These are phyloP conservation scores for Amylocystis lapponica DNA, from an alignment of 768 basidiomycete species.

Conservation along the genomic window DNA sequence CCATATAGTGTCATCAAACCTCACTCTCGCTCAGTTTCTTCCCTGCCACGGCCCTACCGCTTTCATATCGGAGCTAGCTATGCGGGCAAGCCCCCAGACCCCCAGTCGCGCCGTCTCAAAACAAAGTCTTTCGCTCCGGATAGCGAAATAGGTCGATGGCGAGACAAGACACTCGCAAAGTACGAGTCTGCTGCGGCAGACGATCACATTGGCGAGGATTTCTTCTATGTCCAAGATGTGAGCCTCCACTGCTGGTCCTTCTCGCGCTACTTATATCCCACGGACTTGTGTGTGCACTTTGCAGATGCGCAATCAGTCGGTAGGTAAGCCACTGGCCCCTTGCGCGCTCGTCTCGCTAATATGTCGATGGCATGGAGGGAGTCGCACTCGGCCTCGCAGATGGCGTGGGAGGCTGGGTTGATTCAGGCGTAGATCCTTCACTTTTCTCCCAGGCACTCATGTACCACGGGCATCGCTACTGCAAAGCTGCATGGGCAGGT, in stretches of 20 bases:
- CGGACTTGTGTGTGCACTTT: constrained; percentile 7
- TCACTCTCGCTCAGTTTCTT: constrained; percentile 18
- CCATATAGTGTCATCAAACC: no score
- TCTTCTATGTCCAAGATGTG: constrained; percentile 67
- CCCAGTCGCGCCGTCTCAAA: constrained; percentile 26
- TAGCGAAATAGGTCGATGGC: constrained; percentile 60
- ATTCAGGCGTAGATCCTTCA: constrained; percentile 78
- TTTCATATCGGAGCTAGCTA: constrained; percentile 78
- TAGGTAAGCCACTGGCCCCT: constrained; percentile 36
- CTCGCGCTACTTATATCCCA: background rate
- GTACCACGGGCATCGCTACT: constrained; percentile 77
- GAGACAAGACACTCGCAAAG: constrained; percentile 53
- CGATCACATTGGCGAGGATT: constrained; percentile 50
- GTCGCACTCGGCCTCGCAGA: constrained; percentile 83
- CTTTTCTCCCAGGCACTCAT: constrained; percentile 89
- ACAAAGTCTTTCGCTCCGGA: constrained; percentile 50
- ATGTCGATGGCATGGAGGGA: constrained; percentile 40
- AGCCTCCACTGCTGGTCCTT: constrained; percentile 20
- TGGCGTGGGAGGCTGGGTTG: constrained; percentile 90
- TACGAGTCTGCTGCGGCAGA: constrained; percentile 23
- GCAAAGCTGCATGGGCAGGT: constrained; percentile 70
- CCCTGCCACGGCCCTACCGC: constrained; percentile 45
- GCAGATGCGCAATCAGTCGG: constrained; percentile 76
- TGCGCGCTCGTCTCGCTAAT: background rate
- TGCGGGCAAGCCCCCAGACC: constrained; percentile 60